A percentile compares a stretch with the other conserved stretches of the same genome.
Evolutionary conservation across 352 stramenopile species (phyloP).

Genomic region (Blastocystis sp.): DNA sequence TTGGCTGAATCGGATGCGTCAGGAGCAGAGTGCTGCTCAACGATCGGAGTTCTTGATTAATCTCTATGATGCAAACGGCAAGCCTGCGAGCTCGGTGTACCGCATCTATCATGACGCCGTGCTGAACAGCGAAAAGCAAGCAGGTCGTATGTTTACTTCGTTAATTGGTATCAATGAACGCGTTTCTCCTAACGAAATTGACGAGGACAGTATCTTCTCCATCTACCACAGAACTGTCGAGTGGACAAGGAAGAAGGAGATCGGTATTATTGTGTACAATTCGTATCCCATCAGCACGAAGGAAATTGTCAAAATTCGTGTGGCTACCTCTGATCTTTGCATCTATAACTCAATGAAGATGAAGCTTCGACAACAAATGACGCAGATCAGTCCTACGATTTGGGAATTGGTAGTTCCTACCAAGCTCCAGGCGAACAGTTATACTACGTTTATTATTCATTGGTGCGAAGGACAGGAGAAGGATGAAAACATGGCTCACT

Average conservation of each 20-base stretch:
- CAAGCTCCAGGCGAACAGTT: background rate
- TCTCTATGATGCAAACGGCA: background rate
- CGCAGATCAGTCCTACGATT: background rate
- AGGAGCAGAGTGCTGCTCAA: background rate
- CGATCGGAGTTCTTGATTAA: background rate
- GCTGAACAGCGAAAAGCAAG: background rate
- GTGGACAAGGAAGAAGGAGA: conserved; percentile 56
- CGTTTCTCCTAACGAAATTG: conserved; percentile 39
- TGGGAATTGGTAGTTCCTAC: background rate
- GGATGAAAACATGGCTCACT: background rate
- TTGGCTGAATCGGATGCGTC: conserved; percentile 5
- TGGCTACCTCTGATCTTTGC: background rate
- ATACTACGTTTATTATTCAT: conserved; percentile 3
- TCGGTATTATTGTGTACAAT: conserved; percentile 18
- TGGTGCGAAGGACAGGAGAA: conserved; percentile 16
- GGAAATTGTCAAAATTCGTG: background rate
- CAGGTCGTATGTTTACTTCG: conserved; percentile 13
- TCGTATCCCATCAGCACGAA: background rate
- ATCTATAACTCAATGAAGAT: conserved; percentile 28
- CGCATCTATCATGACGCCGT: background rate
- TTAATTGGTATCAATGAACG: conserved; percentile 12
- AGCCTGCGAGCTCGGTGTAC: background rate
- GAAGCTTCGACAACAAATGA: conserved; percentile 18
- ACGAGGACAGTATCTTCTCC: background rate
- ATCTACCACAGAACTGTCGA: conserved; percentile 24